These are phyloP conservation scores for Colletotrichum sp. DNA, from an alignment of 2,329 filamentous ascomycete genomes.

Conservation along the genomic window DNA sequence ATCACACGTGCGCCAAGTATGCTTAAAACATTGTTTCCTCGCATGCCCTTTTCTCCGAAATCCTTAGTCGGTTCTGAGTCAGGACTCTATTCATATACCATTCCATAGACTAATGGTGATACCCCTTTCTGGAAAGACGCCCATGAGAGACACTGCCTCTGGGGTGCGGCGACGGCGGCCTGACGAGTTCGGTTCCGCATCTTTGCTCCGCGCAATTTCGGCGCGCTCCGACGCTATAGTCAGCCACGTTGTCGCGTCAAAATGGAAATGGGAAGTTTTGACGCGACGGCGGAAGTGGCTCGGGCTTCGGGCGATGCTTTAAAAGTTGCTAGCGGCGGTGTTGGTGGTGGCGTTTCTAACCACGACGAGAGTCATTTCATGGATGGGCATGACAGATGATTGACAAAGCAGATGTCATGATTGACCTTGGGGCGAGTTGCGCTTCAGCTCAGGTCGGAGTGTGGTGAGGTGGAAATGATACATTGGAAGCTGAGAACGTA, in stretches of 20 bases:
- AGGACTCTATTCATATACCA: accelerated
- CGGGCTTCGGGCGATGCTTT: neutral
- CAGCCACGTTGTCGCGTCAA: neutral
- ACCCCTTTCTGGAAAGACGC: accelerated
- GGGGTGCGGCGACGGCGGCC: neutral
- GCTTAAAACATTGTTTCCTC: neutral
- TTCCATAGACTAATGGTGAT: accelerated
- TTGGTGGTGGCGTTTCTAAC: neutral
- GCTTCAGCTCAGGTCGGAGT: too few relatives aligned
- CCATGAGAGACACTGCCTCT: neutral
- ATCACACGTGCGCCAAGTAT: neutral
- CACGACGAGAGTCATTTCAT: neutral
- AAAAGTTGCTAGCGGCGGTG: neutral
- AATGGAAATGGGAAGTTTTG: neutral
- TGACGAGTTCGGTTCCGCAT: neutral
- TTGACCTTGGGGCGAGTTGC: neutral
- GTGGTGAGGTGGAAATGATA: neutral
- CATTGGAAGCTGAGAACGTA: neutral
- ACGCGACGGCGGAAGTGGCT: neutral
- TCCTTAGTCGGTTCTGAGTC: accelerated
- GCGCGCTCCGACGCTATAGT: neutral
- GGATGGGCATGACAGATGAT: neutral
- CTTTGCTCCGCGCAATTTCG: neutral
- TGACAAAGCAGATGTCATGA: neutral
- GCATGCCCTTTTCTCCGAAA: neutral